Conservation (phyloP, 305 asterid genomes). For the Salvia sclarea region DNA sequence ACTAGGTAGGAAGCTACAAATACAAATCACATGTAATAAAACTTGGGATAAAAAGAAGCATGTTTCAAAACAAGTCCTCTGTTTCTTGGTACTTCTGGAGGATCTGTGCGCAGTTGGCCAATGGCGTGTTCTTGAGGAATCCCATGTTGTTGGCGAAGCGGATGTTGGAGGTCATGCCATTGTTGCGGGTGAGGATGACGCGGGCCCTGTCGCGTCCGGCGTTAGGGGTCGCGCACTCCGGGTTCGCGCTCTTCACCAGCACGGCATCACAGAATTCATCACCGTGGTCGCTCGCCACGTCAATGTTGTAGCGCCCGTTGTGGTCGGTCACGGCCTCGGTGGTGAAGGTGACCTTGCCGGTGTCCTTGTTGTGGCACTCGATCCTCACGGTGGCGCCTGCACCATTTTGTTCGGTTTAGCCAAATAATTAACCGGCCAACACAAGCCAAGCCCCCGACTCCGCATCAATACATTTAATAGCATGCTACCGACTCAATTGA, state of each 20-base stretch:
- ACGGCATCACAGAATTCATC: conserved; percentile 63
- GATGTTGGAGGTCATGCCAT: conserved; percentile 54
- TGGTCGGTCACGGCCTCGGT: conserved; percentile 44
- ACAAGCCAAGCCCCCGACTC: no score
- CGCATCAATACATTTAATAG: no score
- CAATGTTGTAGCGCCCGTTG: conserved; percentile 46
- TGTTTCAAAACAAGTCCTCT: conserved; percentile 29
- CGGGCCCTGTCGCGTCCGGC: conserved; percentile 67
- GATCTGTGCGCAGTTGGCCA: conserved; percentile 58
- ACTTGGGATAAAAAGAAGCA: neutral
- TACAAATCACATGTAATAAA: neutral
- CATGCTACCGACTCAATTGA: no score
- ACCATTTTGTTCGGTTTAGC: neutral
- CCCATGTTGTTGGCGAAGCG: conserved; percentile 70
- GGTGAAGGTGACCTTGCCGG: conserved; percentile 32
- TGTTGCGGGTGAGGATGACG: conserved; percentile 64
- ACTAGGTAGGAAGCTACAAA: neutral
- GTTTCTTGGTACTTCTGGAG: conserved; percentile 53
- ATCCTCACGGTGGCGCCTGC: conserved; percentile 55
- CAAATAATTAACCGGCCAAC: no score
- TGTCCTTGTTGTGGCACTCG: conserved; percentile 47
- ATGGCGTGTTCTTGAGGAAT: conserved; percentile 41
- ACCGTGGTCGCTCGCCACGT: conserved; percentile 52
- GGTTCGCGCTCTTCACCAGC: conserved; percentile 50
- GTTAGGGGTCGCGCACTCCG: conserved; percentile 47